Percentiles rank a stretch among this genome's conserved stretches.
Evolutionary conservation across 1,284 basidiomycete genomes (phyloP).

Genomic region (Cutaneotrichosporon sp.): DNA sequence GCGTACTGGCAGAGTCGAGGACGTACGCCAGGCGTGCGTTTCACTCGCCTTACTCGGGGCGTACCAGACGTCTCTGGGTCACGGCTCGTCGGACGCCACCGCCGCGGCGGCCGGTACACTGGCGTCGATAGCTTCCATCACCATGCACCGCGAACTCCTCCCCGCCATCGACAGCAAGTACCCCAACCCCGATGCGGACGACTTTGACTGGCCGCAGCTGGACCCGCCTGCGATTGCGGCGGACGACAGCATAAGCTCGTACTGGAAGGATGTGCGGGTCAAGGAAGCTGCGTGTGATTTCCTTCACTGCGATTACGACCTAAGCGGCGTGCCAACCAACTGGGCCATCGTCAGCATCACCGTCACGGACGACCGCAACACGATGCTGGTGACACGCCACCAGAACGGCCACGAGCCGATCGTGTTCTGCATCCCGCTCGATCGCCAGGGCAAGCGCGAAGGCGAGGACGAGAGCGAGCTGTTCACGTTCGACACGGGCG

Average conservation of each 20-base stretch:
- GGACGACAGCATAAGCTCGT: conserved; percentile 3
- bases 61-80: conserved; percentile 72
- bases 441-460: conserved; percentile 70
- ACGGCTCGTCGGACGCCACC: conserved; percentile 53
- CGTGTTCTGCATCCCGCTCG: conserved; percentile 80
- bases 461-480: conserved; percentile 65
- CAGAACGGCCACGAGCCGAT: conserved; percentile 61
- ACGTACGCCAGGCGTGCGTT: conserved; percentile 66
- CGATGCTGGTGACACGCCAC: conserved; percentile 78
- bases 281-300: conserved; percentile 52
- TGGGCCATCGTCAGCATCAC: conserved; percentile 85
- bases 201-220: conserved; percentile 60
- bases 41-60: conserved; percentile 66
- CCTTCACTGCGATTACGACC: conserved; percentile 43
- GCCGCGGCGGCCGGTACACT: conserved; percentile 60
- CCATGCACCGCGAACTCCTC: conserved; percentile 64
- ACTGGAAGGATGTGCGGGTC: conserved; percentile 50
- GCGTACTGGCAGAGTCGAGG: conserved; percentile 59
- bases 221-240: conserved; percentile 18
- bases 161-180: conserved; percentile 54
- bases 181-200: conserved; percentile 19
- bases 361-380: conserved; percentile 72
- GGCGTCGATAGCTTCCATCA: conserved; percentile 60
- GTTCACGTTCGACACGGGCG: conserved; percentile 69
- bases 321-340: conserved; percentile 58